Base-by-base conservation (phyloP, 2,329 filamentous ascomycete species). In the Orbilia oligospora region DNA sequence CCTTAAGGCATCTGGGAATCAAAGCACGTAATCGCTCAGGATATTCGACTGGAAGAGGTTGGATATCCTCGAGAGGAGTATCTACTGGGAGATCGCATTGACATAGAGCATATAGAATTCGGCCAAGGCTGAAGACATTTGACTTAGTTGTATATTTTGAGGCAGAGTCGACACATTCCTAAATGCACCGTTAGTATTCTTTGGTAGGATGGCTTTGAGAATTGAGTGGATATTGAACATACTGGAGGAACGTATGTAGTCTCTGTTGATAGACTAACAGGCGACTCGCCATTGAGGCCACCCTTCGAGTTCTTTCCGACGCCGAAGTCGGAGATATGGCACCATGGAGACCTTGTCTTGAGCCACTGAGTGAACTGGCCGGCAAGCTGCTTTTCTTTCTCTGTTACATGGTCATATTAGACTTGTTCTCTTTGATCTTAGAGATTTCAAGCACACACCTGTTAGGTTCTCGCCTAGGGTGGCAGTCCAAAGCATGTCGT, bases 301-400 rank as follows among this genome's bases (percentile, higher is more conserved):
- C 75, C 75, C 30, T 78, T 78, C 2, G 75, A 78, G 36, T 71
- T 78, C 63, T 78, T 78, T 51, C 75, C 75, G 27, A 78, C 75
- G 38, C 75, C 75, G 55, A 78, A 78, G 56, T 78, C 75, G 14
- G 75, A 69, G 55, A 78, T 78, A 51, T 78, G 75, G 48, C 75
- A 78, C 75, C 75, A 78, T 49, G 75, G 68, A n/a, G 53, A 51
- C 55, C 75, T 38, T 38, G 75, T 68, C 55, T 78, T 78, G 22
- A 78, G 75, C 75, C 75, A 78, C 63, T 78, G 75, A 41, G 63
- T 78, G 33, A 78, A 78, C 33, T 78, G 75, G 9, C 24, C 33
- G 20, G 75, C 75, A 8, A 64, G 75, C 33, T 78, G 75, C 69
- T 78, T 78, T 63, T 78, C 75, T 53, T 71, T 78, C 55, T 78